Base-by-base conservation (phyloP, 495 filamentous ascomycete genomes). In the Hypoxylon lenormandii region DNA sequence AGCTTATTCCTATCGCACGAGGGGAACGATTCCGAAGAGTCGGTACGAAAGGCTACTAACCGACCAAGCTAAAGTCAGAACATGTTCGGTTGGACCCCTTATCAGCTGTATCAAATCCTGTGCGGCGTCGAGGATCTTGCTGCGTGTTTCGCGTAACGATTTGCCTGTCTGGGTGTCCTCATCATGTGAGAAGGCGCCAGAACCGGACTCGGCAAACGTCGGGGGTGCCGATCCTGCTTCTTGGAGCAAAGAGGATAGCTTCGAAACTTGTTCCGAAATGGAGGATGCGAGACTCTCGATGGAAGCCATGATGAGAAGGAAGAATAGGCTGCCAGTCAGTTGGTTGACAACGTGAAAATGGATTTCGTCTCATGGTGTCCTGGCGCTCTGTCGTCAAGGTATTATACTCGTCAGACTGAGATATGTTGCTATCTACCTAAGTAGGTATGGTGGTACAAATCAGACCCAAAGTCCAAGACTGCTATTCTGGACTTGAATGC, bases 271-370 rank as follows among this genome's bases (percentile, higher is more conserved):
- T 7, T 58, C 62, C 13, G 53, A 11, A 15, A 65, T 65, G 18
- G 62, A 65, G 6, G 46, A 51, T 7, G 62, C 62, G 16, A 65
- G 47, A 13, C 0, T 52, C n/a, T 65, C 62, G 6, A 65, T 58
- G 6, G 53, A 51, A 19, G 62, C 47, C 62, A 65, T 65, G 26
- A 7, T 58, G 37, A 8, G 13, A 30, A 18, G 2, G 11, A 43
- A 28, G 4, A 59, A 40, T 5, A n/a, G 16, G 16, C 42, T 45
- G 16, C 16, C 4, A 1, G 42, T 45, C 3, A 21, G 16, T 3
- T 79, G 81, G 68, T 82, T 77, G 67, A 82, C 80, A 15, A 28
- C 46, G 7, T 11, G 46, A 26, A 47, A 48, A 10, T 19, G 19
- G 13, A 11, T 2, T 10, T n/a, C 22, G 0, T 12, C 21, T 26